Base-by-base conservation (phyloP, 495 filamentous ascomycete species). In the Baudoinia panamericana region DNA sequence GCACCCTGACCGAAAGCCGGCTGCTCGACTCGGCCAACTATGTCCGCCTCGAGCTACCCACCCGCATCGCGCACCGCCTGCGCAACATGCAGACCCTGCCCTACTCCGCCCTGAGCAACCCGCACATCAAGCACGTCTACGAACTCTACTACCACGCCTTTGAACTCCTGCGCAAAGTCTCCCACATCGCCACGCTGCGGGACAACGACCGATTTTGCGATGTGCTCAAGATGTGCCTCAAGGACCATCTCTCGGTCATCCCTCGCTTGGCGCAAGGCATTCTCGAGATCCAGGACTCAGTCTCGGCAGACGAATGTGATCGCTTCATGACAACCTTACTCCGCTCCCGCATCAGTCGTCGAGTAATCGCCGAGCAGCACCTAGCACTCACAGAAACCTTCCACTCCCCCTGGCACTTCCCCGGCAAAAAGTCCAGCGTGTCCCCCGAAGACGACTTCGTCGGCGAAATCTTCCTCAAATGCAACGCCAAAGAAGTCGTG, bases 281-380 rank as follows among this genome's bases (percentile, higher is more conserved):
- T 12, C 65, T 95, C 26, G 83, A 99, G 58, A 84, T 81, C 53
- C 78, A 75, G 37, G 78, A 78, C 23, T 66, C 90, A 13, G 79
- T 94, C 61, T 75, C 74, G 9, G 61, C 78, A 1, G 73, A 84
- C 20, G 75, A 83, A 40, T 77, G 92, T 48, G 90, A 99, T 59
- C 74, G 73, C 30, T 92, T 99, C 56, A 95, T 99, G 84, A 93
- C 88, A 52, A 90, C 82, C 10, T 69, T 94, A 19, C 63, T 99
- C 36, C 71, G 84, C 66, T 87, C 88, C 80, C 73, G 90, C 41
- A 97, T 97, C 40, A 94, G 86, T 22, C 78, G 90, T 35, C 76
- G 90, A 26, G 88, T 96, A 36, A 99, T 99, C 54, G 90, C 88
- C 25, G 90, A 99, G 61, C 90, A 96, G 51, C 90, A 99, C 52